These are phyloP conservation scores for Cylindrodendrum hubeiense DNA, from an alignment of 2,329 filamentous ascomycete species.

Conservation along the genomic window DNA sequence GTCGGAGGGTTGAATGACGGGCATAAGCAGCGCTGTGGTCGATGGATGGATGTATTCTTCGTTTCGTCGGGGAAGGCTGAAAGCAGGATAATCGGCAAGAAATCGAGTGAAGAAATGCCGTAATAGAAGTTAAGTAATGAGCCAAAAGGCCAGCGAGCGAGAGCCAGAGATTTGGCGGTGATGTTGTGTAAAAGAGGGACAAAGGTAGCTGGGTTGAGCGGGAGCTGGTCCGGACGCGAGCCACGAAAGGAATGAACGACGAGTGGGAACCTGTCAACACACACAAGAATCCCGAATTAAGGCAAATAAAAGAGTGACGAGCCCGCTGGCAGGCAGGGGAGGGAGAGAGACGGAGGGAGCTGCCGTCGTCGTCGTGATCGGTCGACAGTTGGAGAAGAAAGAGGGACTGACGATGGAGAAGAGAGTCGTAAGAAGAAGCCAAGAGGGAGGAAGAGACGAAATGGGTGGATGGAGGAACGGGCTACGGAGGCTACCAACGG, in stretches of 20 bases:
- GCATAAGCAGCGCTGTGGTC: conserved; percentile 6
- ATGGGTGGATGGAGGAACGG: conserved; percentile 20
- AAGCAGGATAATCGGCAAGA: conserved; percentile 26
- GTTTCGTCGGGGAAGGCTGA: conserved; percentile 38
- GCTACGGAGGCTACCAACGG: background rate
- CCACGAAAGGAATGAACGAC: conserved; percentile 40
- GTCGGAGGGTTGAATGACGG: conserved; percentile 16
- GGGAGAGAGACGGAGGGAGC: conserved; percentile 32
- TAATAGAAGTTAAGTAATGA: conserved; percentile 20
- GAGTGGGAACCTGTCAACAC: conserved; percentile 32
- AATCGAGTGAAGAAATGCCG: conserved; percentile 24
- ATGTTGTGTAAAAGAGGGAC: conserved; percentile 40
- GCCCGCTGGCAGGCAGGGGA: conserved; percentile 66
- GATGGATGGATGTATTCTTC: conserved; percentile 33
- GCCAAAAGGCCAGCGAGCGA: conserved; percentile 38
- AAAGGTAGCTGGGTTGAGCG: conserved; percentile 29
- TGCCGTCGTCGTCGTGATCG: conserved; percentile 45
- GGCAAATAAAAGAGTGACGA: conserved; percentile 55
- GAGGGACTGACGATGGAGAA: conserved; percentile 49
- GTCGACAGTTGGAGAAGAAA: conserved; percentile 50
- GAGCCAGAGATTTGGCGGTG: conserved; percentile 30
- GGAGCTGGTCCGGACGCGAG: conserved; percentile 25
- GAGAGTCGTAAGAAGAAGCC: conserved; percentile 36
- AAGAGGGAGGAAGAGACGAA: conserved; percentile 40
- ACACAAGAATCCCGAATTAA: conserved; percentile 40